phyloP scores from a whole-genome alignment of 2,329 filamentous ascomycete species.

The Xenoacremonium recifei region DNA sequence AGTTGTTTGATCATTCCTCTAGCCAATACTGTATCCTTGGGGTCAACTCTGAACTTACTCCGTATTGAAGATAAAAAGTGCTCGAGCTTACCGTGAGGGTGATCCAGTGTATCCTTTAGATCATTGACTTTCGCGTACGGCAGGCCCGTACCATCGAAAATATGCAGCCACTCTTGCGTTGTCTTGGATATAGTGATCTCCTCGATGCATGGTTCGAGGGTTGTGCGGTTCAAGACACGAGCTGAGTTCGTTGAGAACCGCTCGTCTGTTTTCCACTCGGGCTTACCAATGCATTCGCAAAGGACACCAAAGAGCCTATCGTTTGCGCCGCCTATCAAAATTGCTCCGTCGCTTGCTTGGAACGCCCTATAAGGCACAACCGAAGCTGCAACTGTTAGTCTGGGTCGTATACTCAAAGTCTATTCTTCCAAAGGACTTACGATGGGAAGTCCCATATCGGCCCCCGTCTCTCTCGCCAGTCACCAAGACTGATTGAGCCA shows the following conservation, averaged over 20 bases:
- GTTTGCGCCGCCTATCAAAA: constrained; percentile 72
- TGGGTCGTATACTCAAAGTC: neutral
- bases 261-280: constrained; percentile 59
- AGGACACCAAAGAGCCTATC: constrained; percentile 66
- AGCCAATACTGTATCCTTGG: constrained; percentile 52
- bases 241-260: constrained; percentile 61
- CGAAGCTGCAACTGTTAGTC: constrained; percentile 57
- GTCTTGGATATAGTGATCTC: constrained; percentile 70
- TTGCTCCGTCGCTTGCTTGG: constrained; percentile 67
- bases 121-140: constrained; percentile 94
- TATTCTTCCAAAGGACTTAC: constrained; percentile 44
- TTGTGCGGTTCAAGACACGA: constrained; percentile 68
- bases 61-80: too few species aligned
- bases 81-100: constrained; percentile 68
- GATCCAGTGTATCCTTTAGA: constrained; percentile 77
- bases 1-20: constrained; percentile 88
- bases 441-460: constrained; percentile 95
- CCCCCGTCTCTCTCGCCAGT: constrained; percentile 85
- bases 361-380: constrained; percentile 95
- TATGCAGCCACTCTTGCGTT: constrained; percentile 81
- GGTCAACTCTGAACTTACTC: too few species aligned
- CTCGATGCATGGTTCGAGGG: constrained; percentile 79
- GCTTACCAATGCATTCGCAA: constrained; percentile 56
- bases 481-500: constrained; percentile 87
- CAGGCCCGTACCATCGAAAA: constrained; percentile 89